Conservation (phyloP, 176 grass and related monocot species). For the Oryza punctata region DNA sequence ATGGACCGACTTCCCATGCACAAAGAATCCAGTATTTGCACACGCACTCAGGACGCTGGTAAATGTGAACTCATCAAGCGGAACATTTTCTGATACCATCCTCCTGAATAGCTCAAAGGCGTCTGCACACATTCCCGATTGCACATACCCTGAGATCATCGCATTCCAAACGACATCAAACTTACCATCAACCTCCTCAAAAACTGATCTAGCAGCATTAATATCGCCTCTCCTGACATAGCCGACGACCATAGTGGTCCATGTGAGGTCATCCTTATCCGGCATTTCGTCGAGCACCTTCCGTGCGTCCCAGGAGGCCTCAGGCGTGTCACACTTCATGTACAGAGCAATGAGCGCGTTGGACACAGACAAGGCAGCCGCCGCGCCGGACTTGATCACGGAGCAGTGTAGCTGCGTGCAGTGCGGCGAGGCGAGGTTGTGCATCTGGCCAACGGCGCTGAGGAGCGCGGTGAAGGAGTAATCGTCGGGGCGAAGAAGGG, state of each 20-base stretch:
- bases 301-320: slow-evolving; percentile 33
- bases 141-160: slow-evolving; percentile 91
- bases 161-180: slow-evolving; percentile 94
- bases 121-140: slow-evolving; percentile 54
- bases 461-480: slow-evolving; percentile 81
- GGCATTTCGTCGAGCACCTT: slow-evolving; percentile 79
- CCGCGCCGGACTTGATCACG: slow-evolving; percentile 58
- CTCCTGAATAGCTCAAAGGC: slow-evolving; percentile 81
- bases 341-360: slow-evolving; percentile 82
- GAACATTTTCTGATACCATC: slow-evolving; percentile 61
- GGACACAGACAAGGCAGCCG: slow-evolving; percentile 49
- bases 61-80: slow-evolving; percentile 85
- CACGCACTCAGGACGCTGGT: slow-evolving; percentile 86
- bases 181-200: slow-evolving; percentile 58
- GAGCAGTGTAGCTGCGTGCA: slow-evolving; percentile 67
- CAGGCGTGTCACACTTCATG: slow-evolving; percentile 46
- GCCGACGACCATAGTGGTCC: slow-evolving; percentile 83
- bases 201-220: slow-evolving; percentile 58
- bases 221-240: slow-evolving; percentile 72
- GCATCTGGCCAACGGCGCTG: slow-evolving; percentile 62
- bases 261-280: slow-evolving; percentile 72
- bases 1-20: slow-evolving; percentile 79
- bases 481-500: slow-evolving; percentile 64
- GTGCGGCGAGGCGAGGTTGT: slow-evolving; percentile 44
- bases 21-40: slow-evolving; percentile 56